Percentiles rank a stretch among this genome's conserved stretches.
phyloP scores from a whole-genome alignment of 148 eudicot genomes.

The Silene uniflora region DNA sequence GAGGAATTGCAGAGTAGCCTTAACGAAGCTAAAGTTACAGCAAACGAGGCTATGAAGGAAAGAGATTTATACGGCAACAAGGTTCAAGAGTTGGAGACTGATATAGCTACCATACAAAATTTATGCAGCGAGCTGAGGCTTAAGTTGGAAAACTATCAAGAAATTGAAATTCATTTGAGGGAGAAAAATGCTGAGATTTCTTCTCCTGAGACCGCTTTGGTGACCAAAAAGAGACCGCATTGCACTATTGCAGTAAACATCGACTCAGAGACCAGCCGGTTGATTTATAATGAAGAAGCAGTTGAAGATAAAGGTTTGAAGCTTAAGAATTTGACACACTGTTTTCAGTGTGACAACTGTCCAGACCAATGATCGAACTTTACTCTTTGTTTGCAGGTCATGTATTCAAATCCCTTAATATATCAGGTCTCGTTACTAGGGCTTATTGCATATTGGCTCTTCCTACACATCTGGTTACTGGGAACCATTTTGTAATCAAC shows the following conservation, averaged over 20 bases:
- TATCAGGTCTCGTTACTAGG: constrained; percentile 84
- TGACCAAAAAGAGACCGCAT: constrained; percentile 51
- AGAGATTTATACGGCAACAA: constrained; percentile 38
- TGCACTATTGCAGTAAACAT: constrained; percentile 65
- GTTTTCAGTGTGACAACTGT: background rate
- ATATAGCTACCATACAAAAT: constrained; percentile 45
- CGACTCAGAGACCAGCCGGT: constrained; percentile 76
- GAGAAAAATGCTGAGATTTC: constrained; percentile 58
- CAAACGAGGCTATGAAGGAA: constrained; percentile 48
- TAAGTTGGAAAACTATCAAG: constrained; percentile 47
- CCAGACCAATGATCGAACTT: constrained; percentile 10
- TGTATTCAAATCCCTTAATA: constrained; percentile 78
- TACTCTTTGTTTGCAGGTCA: constrained; percentile 58
- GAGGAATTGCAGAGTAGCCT: constrained; percentile 51
- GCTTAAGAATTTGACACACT: constrained; percentile 7
- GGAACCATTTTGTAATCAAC: constrained; percentile 65
- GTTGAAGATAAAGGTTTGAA: constrained; percentile 85
- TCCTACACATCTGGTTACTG: constrained; percentile 79
- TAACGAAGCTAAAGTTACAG: constrained; percentile 38
- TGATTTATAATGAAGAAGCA: constrained; percentile 48
- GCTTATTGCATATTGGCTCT: constrained; percentile 73
- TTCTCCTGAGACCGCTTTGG: constrained; percentile 33
- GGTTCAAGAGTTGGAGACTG: constrained; percentile 53
- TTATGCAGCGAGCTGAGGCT: constrained; percentile 44
- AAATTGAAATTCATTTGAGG: constrained; percentile 36